phyloP scores from a whole-genome alignment of 441 rosid genomes.

The Brassica hybrid region DNA sequence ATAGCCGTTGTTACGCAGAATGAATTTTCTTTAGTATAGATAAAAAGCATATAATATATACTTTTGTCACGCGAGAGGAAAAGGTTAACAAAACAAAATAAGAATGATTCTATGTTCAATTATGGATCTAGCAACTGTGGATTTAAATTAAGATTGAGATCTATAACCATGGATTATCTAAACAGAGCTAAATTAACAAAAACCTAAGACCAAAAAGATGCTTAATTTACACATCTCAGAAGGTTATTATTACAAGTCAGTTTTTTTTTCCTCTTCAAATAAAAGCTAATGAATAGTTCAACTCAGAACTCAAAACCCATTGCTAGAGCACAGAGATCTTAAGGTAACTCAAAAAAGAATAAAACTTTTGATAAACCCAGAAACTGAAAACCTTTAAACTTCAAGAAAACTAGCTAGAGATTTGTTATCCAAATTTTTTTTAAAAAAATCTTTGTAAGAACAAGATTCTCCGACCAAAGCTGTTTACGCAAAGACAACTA shows the following conservation, averaged over 20 bases:
- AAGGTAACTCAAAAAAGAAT: constrained; percentile 10
- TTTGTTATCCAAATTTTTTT: no score
- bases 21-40: constrained; percentile 12
- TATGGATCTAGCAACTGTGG: constrained; percentile 27
- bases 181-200: not conserved
- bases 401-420: constrained; percentile 1
- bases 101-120: not conserved
- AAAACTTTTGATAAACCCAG: not conserved
- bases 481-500: constrained; percentile 1
- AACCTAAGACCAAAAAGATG: constrained; percentile 3
- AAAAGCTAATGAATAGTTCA: constrained; percentile 3
- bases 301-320: constrained; percentile 19
- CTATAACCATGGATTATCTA: not conserved
- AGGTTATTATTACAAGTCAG: constrained; percentile 18
- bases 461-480: not conserved
- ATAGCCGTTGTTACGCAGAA: constrained; percentile 40
- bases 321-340: constrained; percentile 33
- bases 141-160: constrained; percentile 29
- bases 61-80: constrained; percentile 32
- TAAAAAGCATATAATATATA: not conserved
- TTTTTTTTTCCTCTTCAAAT: constrained; percentile 6
- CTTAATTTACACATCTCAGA: constrained; percentile 6
- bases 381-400: no score
- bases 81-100: constrained; percentile 10
- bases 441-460: not conserved